Evolutionary conservation across 2,329 filamentous ascomycete species (phyloP).

Genomic region (Aquanectria penicillioides): DNA sequence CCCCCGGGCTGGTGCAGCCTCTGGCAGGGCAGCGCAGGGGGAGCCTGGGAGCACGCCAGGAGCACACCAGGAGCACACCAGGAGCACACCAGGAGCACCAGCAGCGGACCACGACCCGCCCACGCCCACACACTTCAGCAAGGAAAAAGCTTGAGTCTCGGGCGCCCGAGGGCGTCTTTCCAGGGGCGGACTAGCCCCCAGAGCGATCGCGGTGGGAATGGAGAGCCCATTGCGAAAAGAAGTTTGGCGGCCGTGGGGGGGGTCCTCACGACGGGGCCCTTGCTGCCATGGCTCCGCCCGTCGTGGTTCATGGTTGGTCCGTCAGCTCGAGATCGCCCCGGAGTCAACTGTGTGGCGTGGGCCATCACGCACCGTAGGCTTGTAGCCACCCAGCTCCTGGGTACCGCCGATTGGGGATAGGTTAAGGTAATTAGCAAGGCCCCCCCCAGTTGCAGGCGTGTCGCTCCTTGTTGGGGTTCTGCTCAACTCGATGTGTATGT

Average conservation of each 20-base stretch:
- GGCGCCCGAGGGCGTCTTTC: slow-evolving; percentile 27
- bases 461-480: not conserved
- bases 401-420: slow-evolving; percentile 17
- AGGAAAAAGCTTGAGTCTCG: slow-evolving; percentile 39
- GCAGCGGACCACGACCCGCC: not conserved
- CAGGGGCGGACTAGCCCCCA: slow-evolving; percentile 36
- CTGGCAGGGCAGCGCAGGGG: slow-evolving; percentile 8
- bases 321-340: slow-evolving; percentile 38
- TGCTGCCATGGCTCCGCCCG: slow-evolving; percentile 29
- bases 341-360: slow-evolving; percentile 40
- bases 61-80: too few species aligned
- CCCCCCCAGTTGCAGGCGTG: slow-evolving; percentile 11
- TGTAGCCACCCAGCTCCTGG: slow-evolving; percentile 27
- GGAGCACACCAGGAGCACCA: not conserved
- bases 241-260: slow-evolving; percentile 42
- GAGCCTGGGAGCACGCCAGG: too few species aligned
- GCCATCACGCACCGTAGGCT: slow-evolving; percentile 38
- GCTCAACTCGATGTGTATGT: not conserved
- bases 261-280: slow-evolving; percentile 31
- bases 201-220: slow-evolving; percentile 42
- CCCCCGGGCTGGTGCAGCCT: slow-evolving; percentile 2
- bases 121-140: slow-evolving; percentile 9
- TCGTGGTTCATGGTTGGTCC: slow-evolving; percentile 34
- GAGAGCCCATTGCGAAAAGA: slow-evolving; percentile 41
- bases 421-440: slow-evolving; percentile 13